A percentile compares a stretch with the other conserved stretches of the same genome.
phyloP scores from a whole-genome alignment of 208 protist genomes.

The Blastocrithidia nonstop region DNA sequence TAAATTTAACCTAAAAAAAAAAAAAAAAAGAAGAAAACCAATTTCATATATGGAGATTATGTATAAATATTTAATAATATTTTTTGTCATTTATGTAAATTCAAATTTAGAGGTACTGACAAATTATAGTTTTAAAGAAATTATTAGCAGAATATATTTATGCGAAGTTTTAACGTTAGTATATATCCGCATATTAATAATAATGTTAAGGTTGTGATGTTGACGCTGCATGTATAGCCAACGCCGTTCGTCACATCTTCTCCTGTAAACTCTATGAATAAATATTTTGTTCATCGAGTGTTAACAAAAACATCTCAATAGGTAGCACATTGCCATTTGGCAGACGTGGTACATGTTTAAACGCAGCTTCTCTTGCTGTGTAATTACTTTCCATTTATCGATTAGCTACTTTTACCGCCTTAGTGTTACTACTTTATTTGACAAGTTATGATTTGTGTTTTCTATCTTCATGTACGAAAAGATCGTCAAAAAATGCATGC shows the following conservation, averaged over 20 bases:
- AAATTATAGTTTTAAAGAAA: too few relatives aligned
- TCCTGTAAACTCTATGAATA: constrained; percentile 10
- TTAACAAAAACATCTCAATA: constrained; percentile 50
- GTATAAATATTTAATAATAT: too few relatives aligned
- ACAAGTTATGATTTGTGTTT: neutral
- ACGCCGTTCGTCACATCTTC: constrained; percentile 15
- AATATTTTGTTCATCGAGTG: constrained; percentile 15
- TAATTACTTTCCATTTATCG: neutral
- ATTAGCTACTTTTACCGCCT: too few relatives aligned
- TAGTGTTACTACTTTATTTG: too few relatives aligned
- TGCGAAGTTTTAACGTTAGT: too few relatives aligned
- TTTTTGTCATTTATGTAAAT: too few relatives aligned
- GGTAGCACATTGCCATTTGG: constrained; percentile 33
- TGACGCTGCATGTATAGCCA: constrained; percentile 6
- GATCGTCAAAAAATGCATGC: constrained; percentile 94
- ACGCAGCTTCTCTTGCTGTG: neutral
- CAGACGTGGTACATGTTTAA: constrained; percentile 10
- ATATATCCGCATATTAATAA: too few relatives aligned
- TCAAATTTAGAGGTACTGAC: too few relatives aligned
- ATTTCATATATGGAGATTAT: too few relatives aligned
- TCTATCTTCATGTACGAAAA: constrained; percentile 30
- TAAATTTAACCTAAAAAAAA: too few relatives aligned
- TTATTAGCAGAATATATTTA: too few relatives aligned
- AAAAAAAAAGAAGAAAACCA: too few relatives aligned
- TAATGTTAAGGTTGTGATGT: neutral